These are phyloP conservation scores for Mortierella sp. DNA, from an alignment of 371 early-diverging fungal genomes.

Conservation along the genomic window DNA sequence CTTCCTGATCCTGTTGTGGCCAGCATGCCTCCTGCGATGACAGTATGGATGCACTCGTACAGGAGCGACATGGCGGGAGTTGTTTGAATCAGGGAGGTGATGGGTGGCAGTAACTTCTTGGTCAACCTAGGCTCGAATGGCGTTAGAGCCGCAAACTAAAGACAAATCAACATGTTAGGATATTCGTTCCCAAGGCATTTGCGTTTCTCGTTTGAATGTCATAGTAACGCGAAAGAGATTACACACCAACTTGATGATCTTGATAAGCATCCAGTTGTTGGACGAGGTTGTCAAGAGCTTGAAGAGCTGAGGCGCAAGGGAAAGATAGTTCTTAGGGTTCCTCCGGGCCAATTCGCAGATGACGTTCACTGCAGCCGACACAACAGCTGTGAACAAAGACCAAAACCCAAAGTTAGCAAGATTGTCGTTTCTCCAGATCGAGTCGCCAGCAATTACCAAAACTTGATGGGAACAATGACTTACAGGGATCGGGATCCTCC, in stretches of 20 bases:
- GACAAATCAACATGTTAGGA: background rate
- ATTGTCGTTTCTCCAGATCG: no score
- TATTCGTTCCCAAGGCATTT: background rate
- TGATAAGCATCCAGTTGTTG: slow-evolving; percentile 99
- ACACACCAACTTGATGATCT: slow-evolving; percentile 93
- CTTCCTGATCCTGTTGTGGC: slow-evolving; percentile 70
- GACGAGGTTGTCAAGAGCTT: slow-evolving; percentile 86
- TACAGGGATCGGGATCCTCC: slow-evolving; percentile 94
- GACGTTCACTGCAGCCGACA: slow-evolving; percentile 93
- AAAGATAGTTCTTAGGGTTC: slow-evolving; percentile 92
- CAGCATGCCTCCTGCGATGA: slow-evolving; percentile 91
- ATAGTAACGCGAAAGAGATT: background rate
- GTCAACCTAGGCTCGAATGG: slow-evolving; percentile 94
- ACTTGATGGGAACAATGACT: slow-evolving; percentile 25
- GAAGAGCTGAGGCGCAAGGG: slow-evolving; percentile 95
- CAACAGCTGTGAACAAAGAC: slow-evolving; percentile 73
- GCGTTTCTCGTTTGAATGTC: background rate
- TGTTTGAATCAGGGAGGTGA: slow-evolving; percentile 86
- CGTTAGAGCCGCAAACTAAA: slow-evolving; percentile 90
- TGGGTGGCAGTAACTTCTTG: slow-evolving; percentile 88
- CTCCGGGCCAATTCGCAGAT: slow-evolving; percentile 94
- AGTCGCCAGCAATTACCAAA: no score
- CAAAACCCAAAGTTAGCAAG: background rate
- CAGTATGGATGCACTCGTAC: slow-evolving; percentile 96
- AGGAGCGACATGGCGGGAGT: slow-evolving; percentile 94